Evolutionary conservation across 1,139 yeast species (phyloP).

Genomic region (Suhomyces choctaworum): DNA sequence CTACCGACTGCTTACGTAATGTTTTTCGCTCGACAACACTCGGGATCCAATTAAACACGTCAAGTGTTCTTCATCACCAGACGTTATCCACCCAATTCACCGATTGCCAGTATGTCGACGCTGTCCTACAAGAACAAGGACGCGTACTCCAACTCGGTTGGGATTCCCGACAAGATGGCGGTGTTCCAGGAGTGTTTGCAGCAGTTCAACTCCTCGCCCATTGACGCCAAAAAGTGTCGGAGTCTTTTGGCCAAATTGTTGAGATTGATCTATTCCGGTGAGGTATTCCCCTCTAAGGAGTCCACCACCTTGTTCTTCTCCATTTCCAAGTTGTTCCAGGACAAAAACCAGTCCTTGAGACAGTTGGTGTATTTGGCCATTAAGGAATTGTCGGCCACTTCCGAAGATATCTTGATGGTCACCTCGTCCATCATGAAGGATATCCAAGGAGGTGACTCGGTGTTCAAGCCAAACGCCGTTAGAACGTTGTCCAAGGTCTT

Average conservation of each 20-base stretch:
- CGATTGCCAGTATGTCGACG: constrained; percentile 60
- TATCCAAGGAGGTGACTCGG: constrained; percentile 82
- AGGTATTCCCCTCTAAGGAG: constrained; percentile 82
- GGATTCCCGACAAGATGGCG: constrained; percentile 89
- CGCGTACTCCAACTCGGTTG: constrained; percentile 52
- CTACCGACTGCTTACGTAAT: constrained; percentile 4
- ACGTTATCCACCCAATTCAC: constrained; percentile 3
- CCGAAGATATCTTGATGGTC: constrained; percentile 95
- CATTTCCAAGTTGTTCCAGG: constrained; percentile 91
- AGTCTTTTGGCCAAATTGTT: constrained; percentile 70
- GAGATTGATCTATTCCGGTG: constrained; percentile 78
- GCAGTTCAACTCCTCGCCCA: constrained; percentile 90
- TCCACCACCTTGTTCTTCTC: constrained; percentile 93
- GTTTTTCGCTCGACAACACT: constrained; percentile 11
- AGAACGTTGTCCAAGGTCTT: constrained; percentile 87
- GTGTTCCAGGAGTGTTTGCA: constrained; percentile 94
- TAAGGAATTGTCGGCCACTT: constrained; percentile 80
- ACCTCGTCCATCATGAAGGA: constrained; percentile 98
- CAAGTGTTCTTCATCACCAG: constrained; percentile 3
- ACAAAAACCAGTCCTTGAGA: constrained; percentile 85
- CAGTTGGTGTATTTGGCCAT: constrained; percentile 93
- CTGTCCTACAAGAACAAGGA: constrained; percentile 82
- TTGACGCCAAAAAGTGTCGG: constrained; percentile 86
- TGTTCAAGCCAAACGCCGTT: constrained; percentile 92
- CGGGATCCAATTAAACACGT: constrained; percentile 13